phyloP scores from a whole-genome alignment of 2,329 filamentous ascomycete genomes.

The Balansia obtecta region DNA sequence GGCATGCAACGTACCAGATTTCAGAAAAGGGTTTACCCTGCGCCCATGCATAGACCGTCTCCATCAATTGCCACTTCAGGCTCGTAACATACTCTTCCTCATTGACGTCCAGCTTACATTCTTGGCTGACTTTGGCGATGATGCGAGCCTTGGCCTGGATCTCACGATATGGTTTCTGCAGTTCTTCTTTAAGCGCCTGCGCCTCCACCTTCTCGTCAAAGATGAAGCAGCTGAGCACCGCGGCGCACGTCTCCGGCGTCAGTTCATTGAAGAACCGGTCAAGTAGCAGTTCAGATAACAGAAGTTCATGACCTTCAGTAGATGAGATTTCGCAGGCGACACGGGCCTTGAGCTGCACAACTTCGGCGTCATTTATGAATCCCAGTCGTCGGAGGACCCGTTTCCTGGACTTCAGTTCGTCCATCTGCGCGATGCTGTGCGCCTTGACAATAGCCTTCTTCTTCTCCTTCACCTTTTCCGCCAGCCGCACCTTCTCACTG shows the following conservation, averaged over 20 bases:
- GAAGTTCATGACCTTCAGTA: constrained; percentile 76
- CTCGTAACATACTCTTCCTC: constrained; percentile 86
- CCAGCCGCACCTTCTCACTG: constrained; percentile 62
- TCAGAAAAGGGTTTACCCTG: constrained; percentile 82
- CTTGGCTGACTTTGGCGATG: constrained; percentile 85
- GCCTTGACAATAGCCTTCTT: constrained; percentile 81
- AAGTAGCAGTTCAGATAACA: constrained; percentile 87
- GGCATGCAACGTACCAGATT: constrained; percentile 63
- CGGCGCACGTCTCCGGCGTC: constrained; percentile 73
- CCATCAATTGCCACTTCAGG: constrained; percentile 94
- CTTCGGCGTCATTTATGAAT: constrained; percentile 91
- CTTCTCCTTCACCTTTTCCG: constrained; percentile 69
- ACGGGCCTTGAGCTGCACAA: constrained; percentile 91
- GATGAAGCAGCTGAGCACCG: constrained; percentile 85
- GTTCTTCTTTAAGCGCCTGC: constrained; percentile 64
- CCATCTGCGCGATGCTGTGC: constrained; percentile 80
- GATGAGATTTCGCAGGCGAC: constrained; percentile 97
- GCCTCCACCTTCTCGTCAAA: constrained; percentile 93
- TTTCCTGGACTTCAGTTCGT: constrained; percentile 93
- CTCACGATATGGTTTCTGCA: constrained; percentile 74
- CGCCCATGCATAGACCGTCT: constrained; percentile 86
- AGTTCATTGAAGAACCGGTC: constrained; percentile 98
- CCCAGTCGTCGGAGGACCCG: constrained; percentile 85
- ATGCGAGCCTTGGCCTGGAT: constrained; percentile 78
- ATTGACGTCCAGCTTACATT: constrained; percentile 88